Conservation (phyloP, 2,329 filamentous ascomycete genomes). For the Aspergillus ochraceoroseus region DNA sequence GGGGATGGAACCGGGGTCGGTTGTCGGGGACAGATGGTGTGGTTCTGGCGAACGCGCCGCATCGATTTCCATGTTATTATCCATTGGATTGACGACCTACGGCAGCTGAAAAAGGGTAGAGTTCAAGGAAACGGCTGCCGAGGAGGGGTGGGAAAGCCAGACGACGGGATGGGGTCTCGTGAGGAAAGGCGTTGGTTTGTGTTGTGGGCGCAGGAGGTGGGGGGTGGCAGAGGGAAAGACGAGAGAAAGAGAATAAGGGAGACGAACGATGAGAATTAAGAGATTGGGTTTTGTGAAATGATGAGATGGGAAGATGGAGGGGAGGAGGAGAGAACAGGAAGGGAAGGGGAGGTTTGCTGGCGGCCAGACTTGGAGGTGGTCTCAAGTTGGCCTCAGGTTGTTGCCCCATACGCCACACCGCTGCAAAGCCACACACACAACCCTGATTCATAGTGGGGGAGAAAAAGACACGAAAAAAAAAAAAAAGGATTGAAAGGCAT, state of each 20-base stretch:
- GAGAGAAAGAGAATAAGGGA: constrained; percentile 8
- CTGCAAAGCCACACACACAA: constrained; percentile 14
- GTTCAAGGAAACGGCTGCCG: constrained; percentile 19
- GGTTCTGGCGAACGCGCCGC: constrained; percentile 78
- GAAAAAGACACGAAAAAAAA: not conserved
- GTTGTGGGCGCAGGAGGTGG: constrained; percentile 13
- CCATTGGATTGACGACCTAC: constrained; percentile 54
- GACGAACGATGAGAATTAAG: constrained; percentile 6
- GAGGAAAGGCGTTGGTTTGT: constrained; percentile 23
- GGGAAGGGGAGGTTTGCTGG: constrained; percentile 15
- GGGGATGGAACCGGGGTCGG: constrained; percentile 83
- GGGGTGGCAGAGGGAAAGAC: constrained; percentile 1
- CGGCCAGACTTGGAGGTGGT: constrained; percentile 15
- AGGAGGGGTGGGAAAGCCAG: constrained; percentile 23
- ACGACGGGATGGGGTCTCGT: constrained; percentile 35
- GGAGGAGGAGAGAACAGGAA: constrained; percentile 10
- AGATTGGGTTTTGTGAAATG: constrained; percentile 2
- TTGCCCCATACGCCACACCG: constrained; percentile 23
- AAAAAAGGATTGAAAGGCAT: not conserved
- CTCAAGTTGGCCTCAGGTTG: constrained; percentile 11
- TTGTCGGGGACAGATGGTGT: constrained; percentile 67
- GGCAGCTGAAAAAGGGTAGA: constrained; percentile 9
- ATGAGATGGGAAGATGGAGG: constrained; percentile 11
- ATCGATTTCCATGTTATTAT: constrained; percentile 96
- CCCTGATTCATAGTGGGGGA: not conserved